These are phyloP conservation scores for Malania oleifera DNA, from an alignment of 164 flowering plant genomes.

Conservation along the genomic window DNA sequence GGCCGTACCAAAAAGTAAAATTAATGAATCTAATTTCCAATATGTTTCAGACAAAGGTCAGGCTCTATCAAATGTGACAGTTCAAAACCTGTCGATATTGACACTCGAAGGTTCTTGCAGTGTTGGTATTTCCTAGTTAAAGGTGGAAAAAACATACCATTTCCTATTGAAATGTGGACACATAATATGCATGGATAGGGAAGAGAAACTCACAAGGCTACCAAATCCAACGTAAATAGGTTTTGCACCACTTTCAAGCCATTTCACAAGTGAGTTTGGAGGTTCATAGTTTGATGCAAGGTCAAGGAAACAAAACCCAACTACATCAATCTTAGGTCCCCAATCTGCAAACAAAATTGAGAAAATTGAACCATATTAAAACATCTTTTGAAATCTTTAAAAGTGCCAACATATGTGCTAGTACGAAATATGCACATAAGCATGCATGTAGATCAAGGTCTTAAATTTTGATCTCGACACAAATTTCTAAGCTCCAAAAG, in stretches of 20 bases:
- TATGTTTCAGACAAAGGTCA: no score
- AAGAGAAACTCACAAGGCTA: slow-evolving; percentile 45
- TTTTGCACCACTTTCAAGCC: slow-evolving; percentile 39
- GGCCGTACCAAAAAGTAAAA: no score
- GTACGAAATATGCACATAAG: not conserved
- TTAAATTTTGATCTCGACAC: no score
- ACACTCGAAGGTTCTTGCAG: no score
- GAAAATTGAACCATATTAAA: not conserved
- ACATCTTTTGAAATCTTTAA: not conserved
- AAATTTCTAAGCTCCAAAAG: no score
- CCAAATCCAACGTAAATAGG: slow-evolving; percentile 69
- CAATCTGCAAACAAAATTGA: slow-evolving; percentile 38
- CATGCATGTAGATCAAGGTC: no score
- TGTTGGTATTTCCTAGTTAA: no score
- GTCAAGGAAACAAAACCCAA: slow-evolving; percentile 64
- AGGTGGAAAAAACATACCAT: not conserved
- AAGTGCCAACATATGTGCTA: not conserved
- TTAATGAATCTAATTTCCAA: no score
- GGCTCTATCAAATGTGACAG: no score
- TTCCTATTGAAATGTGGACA: not conserved
- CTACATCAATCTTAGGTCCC: slow-evolving; percentile 59
- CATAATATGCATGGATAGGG: not conserved
- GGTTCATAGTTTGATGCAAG: slow-evolving; percentile 58
- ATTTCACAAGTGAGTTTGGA: slow-evolving; percentile 46
- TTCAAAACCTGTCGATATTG: no score